Evolutionary conservation across 306 rosid genomes (phyloP), one percentile per base, ranked within the genome.

Genomic region (Heteromeles arbutifolia): DNA sequence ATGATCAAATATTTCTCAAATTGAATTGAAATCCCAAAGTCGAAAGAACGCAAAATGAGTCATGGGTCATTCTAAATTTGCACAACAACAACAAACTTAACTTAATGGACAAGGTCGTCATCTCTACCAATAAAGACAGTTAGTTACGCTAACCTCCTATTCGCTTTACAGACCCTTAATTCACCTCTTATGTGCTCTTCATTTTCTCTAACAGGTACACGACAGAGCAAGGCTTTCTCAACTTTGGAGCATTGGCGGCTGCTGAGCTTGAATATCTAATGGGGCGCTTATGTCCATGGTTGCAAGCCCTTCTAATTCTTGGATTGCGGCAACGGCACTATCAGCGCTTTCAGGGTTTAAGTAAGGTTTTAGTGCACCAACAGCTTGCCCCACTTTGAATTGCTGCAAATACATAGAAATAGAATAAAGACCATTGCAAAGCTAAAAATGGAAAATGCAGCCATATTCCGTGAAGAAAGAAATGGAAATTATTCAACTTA

Each of bases 61-160:
- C 77, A 25, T 22, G 72, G 77, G 58, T 74, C 56, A 43, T 54
- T 63, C 77, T 52, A 26, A 72, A 80, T 74, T 80, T 77, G 76
- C 77, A 79, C 74, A 76, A 50, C 54, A 74, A 85, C 86, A 83
- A 79, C 88, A 89, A 68, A 80, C 86, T 86, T 73, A 71, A 82
- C 86, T 86, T 70, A 71, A 82, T 71, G 84, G 81, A 74, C 81
- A 79, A 72, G 81, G 85, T 80, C 80, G 71, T 85, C 82, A 81
- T 74, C 70, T 74, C 70, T 62, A 62, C 86, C 75, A 53, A 81
- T 82, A 78, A 81, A 74, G 85, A 89, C 86, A 82, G 84, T 89
- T 86, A 87, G 90, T 81, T 84, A 84, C 67, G 81, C 90, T 89
- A 88, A 74, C 87, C 80, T 74, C 88, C 96, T 90, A 92, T 79